Conservation (phyloP, 495 filamentous ascomycete genomes). For the Neurospora pannonica region DNA sequence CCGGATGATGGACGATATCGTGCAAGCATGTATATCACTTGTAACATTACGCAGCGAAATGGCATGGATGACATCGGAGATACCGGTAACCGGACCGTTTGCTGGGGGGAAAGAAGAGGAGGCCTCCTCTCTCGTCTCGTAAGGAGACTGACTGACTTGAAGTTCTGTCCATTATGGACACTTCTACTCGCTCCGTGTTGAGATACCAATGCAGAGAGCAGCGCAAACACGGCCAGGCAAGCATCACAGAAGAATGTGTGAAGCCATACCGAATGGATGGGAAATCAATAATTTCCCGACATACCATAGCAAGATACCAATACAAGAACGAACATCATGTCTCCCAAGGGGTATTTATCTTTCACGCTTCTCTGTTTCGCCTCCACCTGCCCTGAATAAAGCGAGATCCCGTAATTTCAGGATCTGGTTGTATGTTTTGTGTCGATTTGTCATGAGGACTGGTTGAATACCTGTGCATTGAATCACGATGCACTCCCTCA, state of each 20-base stretch:
- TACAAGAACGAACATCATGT: neutral
- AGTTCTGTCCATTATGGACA: neutral
- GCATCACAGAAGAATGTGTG: constrained; percentile 6
- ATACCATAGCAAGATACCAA: neutral
- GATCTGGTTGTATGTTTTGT: neutral
- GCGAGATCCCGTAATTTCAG: neutral
- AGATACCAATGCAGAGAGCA: neutral
- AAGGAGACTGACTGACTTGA: neutral
- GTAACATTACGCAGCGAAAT: constrained; percentile 14
- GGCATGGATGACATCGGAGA: constrained; percentile 1
- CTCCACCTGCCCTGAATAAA: neutral
- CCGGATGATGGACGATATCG: neutral
- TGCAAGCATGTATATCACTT: constrained; percentile 10
- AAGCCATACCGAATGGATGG: neutral
- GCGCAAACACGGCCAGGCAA: neutral
- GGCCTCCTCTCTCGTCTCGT: neutral
- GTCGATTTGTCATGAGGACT: neutral
- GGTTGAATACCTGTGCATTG: neutral
- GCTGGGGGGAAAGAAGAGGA: neutral
- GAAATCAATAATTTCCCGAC: neutral
- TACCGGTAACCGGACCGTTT: neutral
- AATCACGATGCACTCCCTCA: neutral
- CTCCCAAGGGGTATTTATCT: neutral
- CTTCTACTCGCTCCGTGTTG: neutral
- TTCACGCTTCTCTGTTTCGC: neutral